Evolutionary conservation across 495 filamentous ascomycete genomes (phyloP).

Genomic region (Penicillium pulvis): DNA sequence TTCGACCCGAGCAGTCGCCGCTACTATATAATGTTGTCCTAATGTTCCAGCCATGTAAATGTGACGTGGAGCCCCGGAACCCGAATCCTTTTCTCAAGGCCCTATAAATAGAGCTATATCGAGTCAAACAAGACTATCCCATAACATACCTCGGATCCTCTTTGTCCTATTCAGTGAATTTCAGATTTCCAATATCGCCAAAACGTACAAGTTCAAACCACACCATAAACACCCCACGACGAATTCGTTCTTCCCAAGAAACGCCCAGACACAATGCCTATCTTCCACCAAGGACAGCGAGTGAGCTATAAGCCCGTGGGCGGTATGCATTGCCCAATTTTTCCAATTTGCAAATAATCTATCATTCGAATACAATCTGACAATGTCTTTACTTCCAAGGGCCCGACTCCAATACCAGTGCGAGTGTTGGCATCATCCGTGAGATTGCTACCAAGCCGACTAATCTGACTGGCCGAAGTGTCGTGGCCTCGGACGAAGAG

Average conservation of each 20-base stretch:
- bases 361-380: not conserved
- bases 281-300: constrained; percentile 27
- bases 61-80: constrained; percentile 1
- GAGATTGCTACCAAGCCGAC: constrained; percentile 24
- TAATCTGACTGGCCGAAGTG: constrained; percentile 28
- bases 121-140: not conserved
- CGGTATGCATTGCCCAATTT: constrained; percentile 22
- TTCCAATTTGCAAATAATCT: not conserved
- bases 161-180: not conserved
- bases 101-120: constrained; percentile 1
- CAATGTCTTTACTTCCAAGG: constrained; percentile 18
- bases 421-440: constrained; percentile 30
- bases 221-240: not conserved
- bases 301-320: constrained; percentile 41
- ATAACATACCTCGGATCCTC: not conserved
- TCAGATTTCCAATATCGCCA: not conserved
- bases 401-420: constrained; percentile 31
- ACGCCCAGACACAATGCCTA: constrained; percentile 24
- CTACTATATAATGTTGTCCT: not conserved
- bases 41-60: not conserved
- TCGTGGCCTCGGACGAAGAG: constrained; percentile 24
- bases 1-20: constrained; percentile 8
- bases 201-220: constrained; percentile 3
- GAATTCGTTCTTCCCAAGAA: not conserved
- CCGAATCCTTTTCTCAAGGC: not conserved